Conservation (phyloP, 169 alveolate genomes). For the Plasmodium ovale region DNA sequence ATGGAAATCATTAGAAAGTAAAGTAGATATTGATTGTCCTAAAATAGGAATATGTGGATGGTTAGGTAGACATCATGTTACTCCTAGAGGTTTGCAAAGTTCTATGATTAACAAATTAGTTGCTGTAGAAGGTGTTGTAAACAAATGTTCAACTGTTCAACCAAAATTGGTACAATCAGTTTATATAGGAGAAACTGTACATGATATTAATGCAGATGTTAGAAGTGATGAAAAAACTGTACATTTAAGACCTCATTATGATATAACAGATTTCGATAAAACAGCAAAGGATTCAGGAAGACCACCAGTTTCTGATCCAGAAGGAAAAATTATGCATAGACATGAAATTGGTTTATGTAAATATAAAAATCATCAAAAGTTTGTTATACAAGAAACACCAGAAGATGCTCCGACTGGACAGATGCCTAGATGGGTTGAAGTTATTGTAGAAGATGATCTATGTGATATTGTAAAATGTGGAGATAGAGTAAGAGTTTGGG, state of each 20-base stretch:
- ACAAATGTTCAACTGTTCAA: constrained; percentile 94
- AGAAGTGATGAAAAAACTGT: constrained; percentile 87
- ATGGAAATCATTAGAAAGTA: constrained; percentile 84
- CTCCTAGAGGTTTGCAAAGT: constrained; percentile 97
- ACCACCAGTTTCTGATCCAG: constrained; percentile 85
- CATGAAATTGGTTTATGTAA: constrained; percentile 95
- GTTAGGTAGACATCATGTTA: constrained; percentile 96
- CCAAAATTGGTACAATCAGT: constrained; percentile 93
- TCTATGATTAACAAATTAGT: constrained; percentile 92
- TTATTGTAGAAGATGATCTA: constrained; percentile 94
- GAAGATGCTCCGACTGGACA: constrained; percentile 98
- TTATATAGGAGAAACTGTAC: constrained; percentile 93
- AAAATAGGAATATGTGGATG: constrained; percentile 95
- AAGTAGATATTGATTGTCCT: constrained; percentile 79
- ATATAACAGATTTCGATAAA: constrained; percentile 83
- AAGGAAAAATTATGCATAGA: constrained; percentile 83
- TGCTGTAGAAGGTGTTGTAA: constrained; percentile 97
- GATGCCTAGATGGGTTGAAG: constrained; percentile 97
- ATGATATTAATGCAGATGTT: constrained; percentile 85
- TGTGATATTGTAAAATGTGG: constrained; percentile 89
- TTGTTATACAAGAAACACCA: constrained; percentile 97
- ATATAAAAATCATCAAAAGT: constrained; percentile 93
- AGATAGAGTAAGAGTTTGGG: constrained; percentile 97
- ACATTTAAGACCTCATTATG: constrained; percentile 86
- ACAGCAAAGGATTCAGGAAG: constrained; percentile 79